Base-by-base conservation (phyloP, 176 grass and related monocot species). In the Saccharum officinarum region DNA sequence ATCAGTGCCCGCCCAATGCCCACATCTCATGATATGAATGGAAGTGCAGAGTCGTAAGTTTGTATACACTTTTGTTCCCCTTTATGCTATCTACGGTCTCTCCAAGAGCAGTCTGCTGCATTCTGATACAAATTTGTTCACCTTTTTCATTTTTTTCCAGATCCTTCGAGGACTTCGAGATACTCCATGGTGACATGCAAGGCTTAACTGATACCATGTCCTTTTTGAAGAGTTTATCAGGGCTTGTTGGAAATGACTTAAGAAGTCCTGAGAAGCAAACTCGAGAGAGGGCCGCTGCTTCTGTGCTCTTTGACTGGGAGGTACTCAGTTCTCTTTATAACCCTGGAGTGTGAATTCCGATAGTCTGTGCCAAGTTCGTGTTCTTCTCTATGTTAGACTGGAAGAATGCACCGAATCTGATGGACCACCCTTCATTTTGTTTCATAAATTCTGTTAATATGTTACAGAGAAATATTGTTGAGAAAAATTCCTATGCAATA, bases 231-330 rank as follows among this genome's bases (percentile, higher is more conserved):
- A 98, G 91, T 79, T 91, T 98, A 87, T 94, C 96, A 38, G 96
- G 89, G 45, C 89, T 95, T 77, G 81, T 77, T 87, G 86, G 76
- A 85, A 83, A 78, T 59, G 93, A 95, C 71, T 55, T 77, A 70
- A 92, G 85, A 74, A 90, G 69, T 75, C 87, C 93, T 38, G 91
- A 92, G 70, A 98, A 95, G 68, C 91, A 95, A 90, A 61, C 83
- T 38, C 84, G 96, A 33, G 96, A 95, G 86, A 86, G 89, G 78
- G 37, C 65, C 71, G 93, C 96, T 82, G 96, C 96, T 86, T 92
- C 96, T 37, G 90, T 94, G 71, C 86, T 95, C 63, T 95, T 98
- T 93, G 89, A 95, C 73, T 98, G 92, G 96, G 83, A 98, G 91
- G 93, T 95, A 70, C 7, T 62, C 18, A 66, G 13, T 23, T 81